A percentile compares a stretch with the other conserved stretches of the same genome.
Conservation (phyloP, 2,329 filamentous ascomycete genomes). For the Trematosphaeria pertusa region DNA sequence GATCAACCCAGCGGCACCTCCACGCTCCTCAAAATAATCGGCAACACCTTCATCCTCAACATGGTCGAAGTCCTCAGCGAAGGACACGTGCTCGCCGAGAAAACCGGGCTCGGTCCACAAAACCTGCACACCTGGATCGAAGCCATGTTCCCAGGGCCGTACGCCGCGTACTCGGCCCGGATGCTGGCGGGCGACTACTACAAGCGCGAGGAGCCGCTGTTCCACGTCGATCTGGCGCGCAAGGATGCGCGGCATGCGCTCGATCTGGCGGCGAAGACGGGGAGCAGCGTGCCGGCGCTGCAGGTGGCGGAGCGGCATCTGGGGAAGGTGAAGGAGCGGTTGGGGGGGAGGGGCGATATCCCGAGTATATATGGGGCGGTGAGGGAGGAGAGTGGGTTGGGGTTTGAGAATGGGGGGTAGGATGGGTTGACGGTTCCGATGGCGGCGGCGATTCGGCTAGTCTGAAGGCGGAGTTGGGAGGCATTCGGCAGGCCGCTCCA, state of each 20-base stretch:
- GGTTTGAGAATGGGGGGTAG: conserved; percentile 64
- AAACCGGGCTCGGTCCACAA: conserved; percentile 74
- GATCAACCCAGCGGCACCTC: conserved; percentile 73
- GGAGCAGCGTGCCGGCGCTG: conserved; percentile 68
- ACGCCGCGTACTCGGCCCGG: conserved; percentile 75
- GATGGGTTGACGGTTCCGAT: neutral
- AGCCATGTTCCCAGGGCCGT: conserved; percentile 76
- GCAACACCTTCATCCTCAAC: conserved; percentile 85
- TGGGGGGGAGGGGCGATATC: conserved; percentile 77
- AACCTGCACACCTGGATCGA: conserved; percentile 76
- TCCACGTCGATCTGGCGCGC: conserved; percentile 79
- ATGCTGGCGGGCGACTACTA: conserved; percentile 81
- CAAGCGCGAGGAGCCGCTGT: conserved; percentile 77
- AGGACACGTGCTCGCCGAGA: conserved; percentile 80
- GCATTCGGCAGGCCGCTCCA: no score
- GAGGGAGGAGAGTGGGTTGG: conserved; percentile 74
- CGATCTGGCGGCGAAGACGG: conserved; percentile 68
- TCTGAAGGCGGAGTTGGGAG: no score
- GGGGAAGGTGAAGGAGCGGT: conserved; percentile 70
- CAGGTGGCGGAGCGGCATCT: conserved; percentile 73
- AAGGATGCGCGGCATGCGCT: conserved; percentile 83
- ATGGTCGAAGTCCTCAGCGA: conserved; percentile 83
- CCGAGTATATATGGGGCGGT: conserved; percentile 83
- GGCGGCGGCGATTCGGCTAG: no score
- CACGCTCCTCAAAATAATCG: conserved; percentile 78